Base-by-base conservation (phyloP, 345 rosid genomes). In the Populus deltoides region DNA sequence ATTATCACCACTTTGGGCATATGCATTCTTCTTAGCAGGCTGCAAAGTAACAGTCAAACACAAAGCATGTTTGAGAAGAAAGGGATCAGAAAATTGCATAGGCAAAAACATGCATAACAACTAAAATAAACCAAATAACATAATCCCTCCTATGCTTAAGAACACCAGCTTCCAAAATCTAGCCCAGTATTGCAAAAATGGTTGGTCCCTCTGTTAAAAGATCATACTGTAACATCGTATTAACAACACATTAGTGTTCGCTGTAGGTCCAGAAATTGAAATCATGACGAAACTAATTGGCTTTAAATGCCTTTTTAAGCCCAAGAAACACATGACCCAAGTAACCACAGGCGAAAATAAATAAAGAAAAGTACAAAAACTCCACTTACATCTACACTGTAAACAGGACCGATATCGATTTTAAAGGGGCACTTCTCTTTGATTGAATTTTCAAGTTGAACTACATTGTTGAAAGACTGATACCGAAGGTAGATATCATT, bases 401-500 rank as follows among this genome's bases (percentile, higher is more conserved):
- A 95, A 49, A 93, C 91, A 68, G 99, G 94, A 5, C 98, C 98
- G 10, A 93, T 90, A 78, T 93, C 99, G 74, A 95, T 93, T 88
- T 93, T 95, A 83, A 86, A 83, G 0, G 98, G 99, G 59, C 87
- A 92, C 49, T 86, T 86, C 13, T 83, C 90, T 85, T 81, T 91
- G 75, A 93, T 87, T 20, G 93, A 75, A 39, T 71, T 85, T 77
- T 95, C 97, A 83, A 95, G 69, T 33, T 90, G 91, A 2, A 88
- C 78, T 38, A 74, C 88, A 67, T 78, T 86, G 80, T 88, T 87
- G 86, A 92, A 92, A 45, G 97, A 92, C 89, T 81, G 92, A 75
- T 88, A 95, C 38, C 99, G 90, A 78, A 91, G 61, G 79, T 89
- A 90, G 78, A 88, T 86, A 82, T 95, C 94, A 81, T 90, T 87